A percentile compares a stretch with the other conserved stretches of the same genome.
These are phyloP conservation scores for Diplodia mutila DNA, from an alignment of 2,329 filamentous ascomycete species.

Conservation along the genomic window DNA sequence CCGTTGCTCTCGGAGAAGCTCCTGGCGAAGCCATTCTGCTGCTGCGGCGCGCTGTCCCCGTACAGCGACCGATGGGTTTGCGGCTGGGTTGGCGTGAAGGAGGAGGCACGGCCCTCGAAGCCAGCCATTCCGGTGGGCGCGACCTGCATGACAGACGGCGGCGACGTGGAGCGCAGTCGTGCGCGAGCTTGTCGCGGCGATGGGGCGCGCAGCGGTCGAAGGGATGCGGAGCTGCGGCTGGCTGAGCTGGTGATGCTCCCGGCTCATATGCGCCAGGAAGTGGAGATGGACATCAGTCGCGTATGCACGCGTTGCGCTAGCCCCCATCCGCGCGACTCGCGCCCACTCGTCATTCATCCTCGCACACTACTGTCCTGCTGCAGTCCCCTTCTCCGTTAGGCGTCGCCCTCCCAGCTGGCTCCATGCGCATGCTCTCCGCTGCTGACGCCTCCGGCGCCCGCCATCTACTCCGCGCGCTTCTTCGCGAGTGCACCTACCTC, in stretches of 20 bases:
- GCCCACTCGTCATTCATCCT: not conserved
- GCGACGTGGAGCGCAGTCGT: constrained; percentile 5
- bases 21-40: constrained; percentile 41
- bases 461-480: constrained; percentile 59
- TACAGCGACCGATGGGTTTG: constrained; percentile 41
- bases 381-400: not conserved
- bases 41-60: constrained; percentile 38
- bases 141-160: constrained; percentile 26
- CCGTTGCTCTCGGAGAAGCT: constrained; percentile 45
- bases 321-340: constrained; percentile 13
- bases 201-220: constrained; percentile 35
- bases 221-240: constrained; percentile 34
- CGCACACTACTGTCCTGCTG: not conserved
- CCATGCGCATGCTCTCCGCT: not conserved
- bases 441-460: constrained; percentile 21
- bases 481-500: constrained; percentile 64
- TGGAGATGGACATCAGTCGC: constrained; percentile 20
- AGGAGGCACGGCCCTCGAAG: constrained; percentile 27
- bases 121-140: constrained; percentile 22
- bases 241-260: constrained; percentile 13
- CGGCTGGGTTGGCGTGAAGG: constrained; percentile 30
- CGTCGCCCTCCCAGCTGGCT: not conserved
- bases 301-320: constrained; percentile 22
- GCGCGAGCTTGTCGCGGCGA: constrained; percentile 12
- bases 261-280: constrained; percentile 14